Evolutionary conservation across 1,139 yeast species (phyloP), one percentile per base, ranked within the genome.

Genomic region (Sugiyamaella novakii): DNA sequence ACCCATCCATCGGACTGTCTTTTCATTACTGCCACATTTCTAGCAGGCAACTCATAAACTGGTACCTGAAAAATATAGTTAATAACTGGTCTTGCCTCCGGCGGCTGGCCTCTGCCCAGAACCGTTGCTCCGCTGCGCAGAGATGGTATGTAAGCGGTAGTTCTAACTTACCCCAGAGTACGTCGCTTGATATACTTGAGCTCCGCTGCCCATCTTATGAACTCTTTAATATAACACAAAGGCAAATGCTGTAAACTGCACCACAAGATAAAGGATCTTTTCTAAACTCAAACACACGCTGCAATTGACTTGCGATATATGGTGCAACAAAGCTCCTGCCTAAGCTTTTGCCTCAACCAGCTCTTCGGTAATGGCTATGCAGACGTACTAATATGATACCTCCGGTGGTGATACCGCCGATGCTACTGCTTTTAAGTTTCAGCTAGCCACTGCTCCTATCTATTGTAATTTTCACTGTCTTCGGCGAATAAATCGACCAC

Each of bases 1-100:
- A 91, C 95, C 95, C 97, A 89, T 52, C 88, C 89, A 66, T 92
- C 98, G 37, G 77, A 75, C 58, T 87, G 83, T 53, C 98, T 75
- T 66, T 97, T 81, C 98, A 92, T 92, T 19, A 92, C 88, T 7
- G 97, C 91, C 24, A 89, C 86, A 47, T 86, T 84, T 49, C 85
- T 81, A 60, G 84, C 82, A 31, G 82, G 75, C 60, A 87, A 83
- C 72, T 92, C 98, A 64, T 84, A 87, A 36, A 91, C 98, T 49
- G 92, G 92, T 15, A 89, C 95, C 62, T 64, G 36, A 10, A 27
- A 15, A 17, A 11, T 14, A 8, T 15, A 4, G 47, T 45, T 38
- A 45, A 43, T 28, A 46, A 22, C 3, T 19, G 18, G 6, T 11
- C 8, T 10, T 19, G 37, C 27, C 30, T 21, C 29, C 45, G 37